A percentile compares a stretch with the other conserved stretches of the same genome.
phyloP scores from a whole-genome alignment of 2,329 filamentous ascomycete species.

The Simplicillium aogashimaense region DNA sequence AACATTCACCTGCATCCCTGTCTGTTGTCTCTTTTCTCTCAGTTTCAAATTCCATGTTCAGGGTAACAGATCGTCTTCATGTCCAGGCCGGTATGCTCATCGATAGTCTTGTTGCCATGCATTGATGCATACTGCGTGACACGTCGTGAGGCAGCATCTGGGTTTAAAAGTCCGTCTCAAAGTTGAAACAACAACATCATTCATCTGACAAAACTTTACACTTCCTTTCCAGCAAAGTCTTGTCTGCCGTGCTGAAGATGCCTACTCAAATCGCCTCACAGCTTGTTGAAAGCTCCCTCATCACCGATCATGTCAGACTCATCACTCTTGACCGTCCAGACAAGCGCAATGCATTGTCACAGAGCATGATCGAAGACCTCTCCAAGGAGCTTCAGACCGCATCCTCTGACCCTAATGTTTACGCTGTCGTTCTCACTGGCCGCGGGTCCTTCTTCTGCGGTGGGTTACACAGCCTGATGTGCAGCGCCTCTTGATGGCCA shows the following conservation, averaged over 20 bases:
- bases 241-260: neutral
- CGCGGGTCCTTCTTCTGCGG: slow-evolving; percentile 20
- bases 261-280: neutral
- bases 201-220: too few species aligned
- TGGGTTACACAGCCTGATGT: slow-evolving; percentile 8
- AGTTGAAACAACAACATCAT: too few species aligned
- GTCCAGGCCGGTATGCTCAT: too few species aligned
- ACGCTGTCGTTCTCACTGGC: slow-evolving; percentile 23
- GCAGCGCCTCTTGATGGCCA: neutral
- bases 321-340: slow-evolving; percentile 39
- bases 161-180: too few species aligned
- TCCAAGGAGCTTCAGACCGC: slow-evolving; percentile 12
- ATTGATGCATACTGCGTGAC: too few species aligned
- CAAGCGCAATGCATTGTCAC: slow-evolving; percentile 47
- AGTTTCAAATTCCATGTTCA: too few species aligned
- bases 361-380: slow-evolving; percentile 33
- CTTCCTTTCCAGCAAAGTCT: neutral
- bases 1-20: too few species aligned
- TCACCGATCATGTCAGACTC: slow-evolving; percentile 27
- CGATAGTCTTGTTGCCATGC: too few species aligned
- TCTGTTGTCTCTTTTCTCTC: too few species aligned
- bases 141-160: too few species aligned
- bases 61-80: too few species aligned
- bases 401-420: slow-evolving; percentile 13
- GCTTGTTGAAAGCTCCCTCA: slow-evolving; percentile 12